Conservation (phyloP, 2,329 filamentous ascomycete species). For the Ambrosiella cleistominuta region DNA sequence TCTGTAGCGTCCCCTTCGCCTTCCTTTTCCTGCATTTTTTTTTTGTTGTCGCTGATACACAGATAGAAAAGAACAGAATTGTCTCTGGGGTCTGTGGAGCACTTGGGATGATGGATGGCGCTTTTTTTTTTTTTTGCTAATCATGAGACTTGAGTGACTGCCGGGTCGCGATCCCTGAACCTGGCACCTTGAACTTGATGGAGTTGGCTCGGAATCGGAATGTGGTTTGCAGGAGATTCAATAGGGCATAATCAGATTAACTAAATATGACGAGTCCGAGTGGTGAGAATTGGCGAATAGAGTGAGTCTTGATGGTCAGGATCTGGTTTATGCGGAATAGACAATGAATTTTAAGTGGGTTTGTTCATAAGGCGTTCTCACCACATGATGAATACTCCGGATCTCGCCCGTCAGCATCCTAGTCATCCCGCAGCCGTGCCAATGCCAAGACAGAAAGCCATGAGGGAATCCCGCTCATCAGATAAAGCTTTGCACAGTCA, state of each 20-base stretch:
- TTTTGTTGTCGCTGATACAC: neutral
- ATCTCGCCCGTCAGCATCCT: neutral
- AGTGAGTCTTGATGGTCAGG: too few relatives aligned
- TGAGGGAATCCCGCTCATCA: neutral
- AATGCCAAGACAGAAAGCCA: neutral
- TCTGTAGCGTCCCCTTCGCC: too few relatives aligned
- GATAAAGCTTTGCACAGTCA: neutral
- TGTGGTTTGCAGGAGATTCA: neutral
- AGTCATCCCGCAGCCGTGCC: neutral
- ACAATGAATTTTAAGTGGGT: too few relatives aligned
- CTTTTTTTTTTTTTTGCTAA: conserved; percentile 3
- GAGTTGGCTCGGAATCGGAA: neutral
- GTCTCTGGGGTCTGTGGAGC: neutral
- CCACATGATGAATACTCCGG: neutral
- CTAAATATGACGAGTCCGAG: neutral
- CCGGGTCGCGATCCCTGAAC: conserved; percentile 2
- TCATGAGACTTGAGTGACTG: conserved; percentile 6
- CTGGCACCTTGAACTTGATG: neutral
- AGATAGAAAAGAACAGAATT: neutral
- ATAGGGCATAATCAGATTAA: neutral
- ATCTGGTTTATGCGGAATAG: too few relatives aligned
- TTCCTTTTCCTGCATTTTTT: neutral
- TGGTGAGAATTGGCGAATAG: neutral
- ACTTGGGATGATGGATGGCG: neutral
- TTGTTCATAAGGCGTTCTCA: too few relatives aligned